Percentiles rank a stretch among this genome's conserved stretches.
phyloP scores from a whole-genome alignment of 805 yeast genomes.

The Starmerella apis region DNA sequence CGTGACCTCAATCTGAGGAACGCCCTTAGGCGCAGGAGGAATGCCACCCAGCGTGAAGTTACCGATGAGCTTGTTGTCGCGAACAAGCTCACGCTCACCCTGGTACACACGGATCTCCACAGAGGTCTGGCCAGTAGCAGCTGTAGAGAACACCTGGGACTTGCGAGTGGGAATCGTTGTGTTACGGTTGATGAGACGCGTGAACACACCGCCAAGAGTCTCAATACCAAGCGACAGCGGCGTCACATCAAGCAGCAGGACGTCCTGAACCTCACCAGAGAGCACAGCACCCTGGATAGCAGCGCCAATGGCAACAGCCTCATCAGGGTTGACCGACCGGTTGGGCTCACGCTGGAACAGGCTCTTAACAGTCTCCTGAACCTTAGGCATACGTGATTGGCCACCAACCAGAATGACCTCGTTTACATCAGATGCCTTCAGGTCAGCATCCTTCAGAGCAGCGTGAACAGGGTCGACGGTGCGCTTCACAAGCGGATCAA shows the following conservation, averaged over 20 bases:
- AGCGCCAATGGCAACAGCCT: slow-evolving; percentile 92
- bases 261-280: slow-evolving; percentile 91
- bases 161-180: slow-evolving; percentile 95
- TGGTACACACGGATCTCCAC: slow-evolving; percentile 97
- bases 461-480: slow-evolving; percentile 69
- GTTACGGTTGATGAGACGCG: slow-evolving; percentile 82
- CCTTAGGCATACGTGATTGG: slow-evolving; percentile 89
- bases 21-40: slow-evolving; percentile 93
- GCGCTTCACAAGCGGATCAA: slow-evolving; percentile 58
- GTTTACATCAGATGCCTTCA: slow-evolving; percentile 54
- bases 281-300: slow-evolving; percentile 96
- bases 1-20: slow-evolving; percentile 86
- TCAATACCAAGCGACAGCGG: slow-evolving; percentile 91
- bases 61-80: slow-evolving; percentile 95
- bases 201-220: slow-evolving; percentile 96
- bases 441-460: slow-evolving; percentile 71
- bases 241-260: slow-evolving; percentile 76
- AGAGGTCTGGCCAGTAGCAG: slow-evolving; percentile 92
- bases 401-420: slow-evolving; percentile 84
- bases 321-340: slow-evolving; percentile 89
- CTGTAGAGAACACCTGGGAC: slow-evolving; percentile 92
- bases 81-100: slow-evolving; percentile 97
- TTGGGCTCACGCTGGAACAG: slow-evolving; percentile 77
- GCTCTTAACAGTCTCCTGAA: slow-evolving; percentile 59
- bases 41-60: slow-evolving; percentile 92